Evolutionary conservation across 352 stramenopile species (phyloP), one percentile per base, ranked within the genome.

Genomic region (Pythium biforme): DNA sequence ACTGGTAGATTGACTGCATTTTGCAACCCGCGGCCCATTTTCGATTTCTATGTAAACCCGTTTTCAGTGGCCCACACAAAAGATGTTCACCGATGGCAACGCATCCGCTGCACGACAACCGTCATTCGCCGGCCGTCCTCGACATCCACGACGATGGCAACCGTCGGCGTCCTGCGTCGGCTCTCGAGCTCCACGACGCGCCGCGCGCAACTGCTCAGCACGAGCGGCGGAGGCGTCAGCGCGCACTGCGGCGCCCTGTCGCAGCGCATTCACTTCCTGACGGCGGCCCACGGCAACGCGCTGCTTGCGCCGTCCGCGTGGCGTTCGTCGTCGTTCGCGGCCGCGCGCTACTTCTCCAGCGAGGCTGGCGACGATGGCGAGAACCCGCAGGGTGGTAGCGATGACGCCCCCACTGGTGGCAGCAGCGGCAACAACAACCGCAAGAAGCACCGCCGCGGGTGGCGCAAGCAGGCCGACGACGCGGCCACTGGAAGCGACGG

Each of bases 121-220:
- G 31, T 49, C 58, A 52, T 60, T 55, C 33, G 46, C 37, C n/a
- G 29, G 58, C 27, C 48, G 11, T 52, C 23, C 34, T 46, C 33
- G 48, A 55, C 41, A 11, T 17, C 37, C 25, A 46, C 17, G 25
- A 61, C 19, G 8, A 73, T 73, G 66, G 59, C 59, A 40, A 68
- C 60, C 40, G 57, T 65, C 40, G 66, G 55, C 59, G 51, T 62
- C 33, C 43, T 68, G 54, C 66, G 59, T 22, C 59, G 59, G 48
- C 66, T 68, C 59, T 68, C 66, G 40, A 55, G 43, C 53, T 54
- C 59, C 27, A 52, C 65, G 55, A 52, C 65, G 55, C 59, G 59
- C 47, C 45, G 55, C 59, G 41, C 59, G 56, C 56, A 64, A 11
- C 40, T 63, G 45, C 47, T 68, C 25, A 59, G 33, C 43, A 29